Evolutionary conservation across 805 yeast genomes (phyloP).

Genomic region (Danielia oregonensis): DNA sequence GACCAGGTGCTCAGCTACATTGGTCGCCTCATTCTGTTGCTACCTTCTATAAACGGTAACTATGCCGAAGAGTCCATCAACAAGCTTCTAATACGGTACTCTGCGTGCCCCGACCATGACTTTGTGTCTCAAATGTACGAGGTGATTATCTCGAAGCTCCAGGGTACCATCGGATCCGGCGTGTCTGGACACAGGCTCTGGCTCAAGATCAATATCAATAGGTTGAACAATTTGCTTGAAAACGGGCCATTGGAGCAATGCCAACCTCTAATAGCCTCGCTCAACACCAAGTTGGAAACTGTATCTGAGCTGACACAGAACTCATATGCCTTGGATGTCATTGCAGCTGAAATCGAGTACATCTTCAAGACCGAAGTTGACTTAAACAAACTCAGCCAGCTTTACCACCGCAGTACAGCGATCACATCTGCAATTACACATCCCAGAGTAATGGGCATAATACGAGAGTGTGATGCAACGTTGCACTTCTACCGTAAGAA

Average conservation of each 20-base stretch:
- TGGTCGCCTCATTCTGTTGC: conserved; percentile 18
- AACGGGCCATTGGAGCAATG: conserved; percentile 32
- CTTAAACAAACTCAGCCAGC: conserved; percentile 38
- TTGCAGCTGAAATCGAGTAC: conserved; percentile 62
- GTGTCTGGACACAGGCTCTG: conserved; percentile 33
- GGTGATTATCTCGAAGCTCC: conserved; percentile 24
- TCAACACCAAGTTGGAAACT: conserved; percentile 35
- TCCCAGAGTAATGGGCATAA: conserved; percentile 69
- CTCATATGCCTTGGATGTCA: conserved; percentile 54
- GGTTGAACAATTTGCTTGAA: conserved; percentile 35
- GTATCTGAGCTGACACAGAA: conserved; percentile 45
- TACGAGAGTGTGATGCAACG: conserved; percentile 73
- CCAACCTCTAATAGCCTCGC: conserved; percentile 25
- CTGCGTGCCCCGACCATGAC: conserved; percentile 21
- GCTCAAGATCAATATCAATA: conserved; percentile 45
- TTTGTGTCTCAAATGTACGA: conserved; percentile 33
- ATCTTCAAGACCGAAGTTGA: conserved; percentile 33
- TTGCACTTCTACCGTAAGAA: conserved; percentile 58
- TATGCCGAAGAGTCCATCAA: conserved; percentile 39
- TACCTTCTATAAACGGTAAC: conserved; percentile 27
- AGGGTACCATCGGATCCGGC: conserved; percentile 15
- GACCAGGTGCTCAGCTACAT: conserved; percentile 22
- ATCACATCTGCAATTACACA: conserved; percentile 68
- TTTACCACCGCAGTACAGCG: conserved; percentile 42
- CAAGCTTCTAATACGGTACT: conserved; percentile 33